These are phyloP conservation scores for Isoetes taiwanensis DNA, from an alignment of 75 land plant genomes.

Conservation along the genomic window DNA sequence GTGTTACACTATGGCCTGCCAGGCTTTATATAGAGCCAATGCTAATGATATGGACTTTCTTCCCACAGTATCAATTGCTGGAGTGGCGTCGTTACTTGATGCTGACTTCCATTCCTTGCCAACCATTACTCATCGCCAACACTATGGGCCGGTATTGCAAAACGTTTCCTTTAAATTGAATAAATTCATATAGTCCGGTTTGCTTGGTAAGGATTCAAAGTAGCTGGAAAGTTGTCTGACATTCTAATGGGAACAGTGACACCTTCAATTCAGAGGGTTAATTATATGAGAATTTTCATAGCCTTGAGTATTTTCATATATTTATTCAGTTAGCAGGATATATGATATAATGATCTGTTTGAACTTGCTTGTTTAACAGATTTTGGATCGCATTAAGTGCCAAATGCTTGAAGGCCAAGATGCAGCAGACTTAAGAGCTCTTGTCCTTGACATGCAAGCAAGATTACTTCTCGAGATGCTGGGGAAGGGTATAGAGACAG, in stretches of 20 bases:
- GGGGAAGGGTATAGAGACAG: conserved; percentile 97
- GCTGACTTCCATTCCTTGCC: conserved; percentile 88
- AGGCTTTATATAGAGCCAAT: too few relatives aligned
- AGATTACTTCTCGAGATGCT: conserved; percentile 87
- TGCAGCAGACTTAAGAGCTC: conserved; percentile 93
- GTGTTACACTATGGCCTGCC: too few relatives aligned
- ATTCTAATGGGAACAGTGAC: too few relatives aligned
- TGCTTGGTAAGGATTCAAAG: too few relatives aligned
- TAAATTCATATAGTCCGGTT: too few relatives aligned
- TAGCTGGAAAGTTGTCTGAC: too few relatives aligned
- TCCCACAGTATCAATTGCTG: conserved; percentile 55
- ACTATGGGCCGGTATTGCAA: conserved; percentile 90
- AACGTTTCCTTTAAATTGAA: not conserved
- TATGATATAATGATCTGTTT: too few relatives aligned
- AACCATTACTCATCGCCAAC: conserved; percentile 61
- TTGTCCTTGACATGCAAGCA: conserved; percentile 98
- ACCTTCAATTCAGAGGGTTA: too few relatives aligned
- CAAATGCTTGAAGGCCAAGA: conserved; percentile 87
- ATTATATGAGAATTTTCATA: too few relatives aligned
- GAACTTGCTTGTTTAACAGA: conserved; percentile 57
- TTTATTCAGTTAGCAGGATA: too few relatives aligned
- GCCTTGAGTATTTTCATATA: too few relatives aligned
- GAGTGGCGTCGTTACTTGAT: conserved; percentile 82
- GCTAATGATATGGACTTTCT: too few relatives aligned
- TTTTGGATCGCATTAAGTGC: conserved; percentile 89